These are phyloP conservation scores for Arbutus unedo DNA, from an alignment of 148 eudicot genomes.

Conservation along the genomic window DNA sequence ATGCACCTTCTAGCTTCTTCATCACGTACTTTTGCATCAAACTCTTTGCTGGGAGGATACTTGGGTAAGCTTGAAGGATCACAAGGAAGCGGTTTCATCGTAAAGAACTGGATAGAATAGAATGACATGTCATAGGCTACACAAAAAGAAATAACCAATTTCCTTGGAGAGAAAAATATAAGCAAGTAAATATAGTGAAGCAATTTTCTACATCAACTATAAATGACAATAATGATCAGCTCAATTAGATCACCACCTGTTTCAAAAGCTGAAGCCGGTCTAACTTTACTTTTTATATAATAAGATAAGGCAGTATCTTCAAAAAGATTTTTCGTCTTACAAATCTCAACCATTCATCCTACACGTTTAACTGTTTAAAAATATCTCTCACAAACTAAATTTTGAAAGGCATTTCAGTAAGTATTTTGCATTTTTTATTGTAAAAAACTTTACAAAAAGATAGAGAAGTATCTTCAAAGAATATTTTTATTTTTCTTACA, in stretches of 20 bases:
- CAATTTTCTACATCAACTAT: neutral
- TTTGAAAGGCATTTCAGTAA: too few species aligned
- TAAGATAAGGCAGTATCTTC: neutral
- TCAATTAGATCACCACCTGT: neutral
- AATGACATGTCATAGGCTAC: slow-evolving; percentile 7
- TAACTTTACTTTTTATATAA: neutral
- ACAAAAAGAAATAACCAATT: slow-evolving; percentile 8
- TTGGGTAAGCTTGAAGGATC: slow-evolving; percentile 81
- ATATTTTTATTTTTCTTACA: too few species aligned
- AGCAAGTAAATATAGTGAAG: neutral
- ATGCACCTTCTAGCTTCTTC: slow-evolving; percentile 87
- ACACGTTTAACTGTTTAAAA: too few species aligned
- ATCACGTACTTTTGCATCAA: slow-evolving; percentile 79
- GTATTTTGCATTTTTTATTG: too few species aligned
- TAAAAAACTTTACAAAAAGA: too few species aligned
- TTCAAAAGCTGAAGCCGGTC: neutral
- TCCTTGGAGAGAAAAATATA: neutral
- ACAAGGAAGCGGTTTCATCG: slow-evolving; percentile 77
- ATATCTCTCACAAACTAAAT: too few species aligned
- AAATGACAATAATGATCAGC: neutral
- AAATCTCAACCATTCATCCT: too few species aligned
- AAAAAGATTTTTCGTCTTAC: too few species aligned
- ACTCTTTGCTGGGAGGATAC: slow-evolving; percentile 92
- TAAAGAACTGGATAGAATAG: slow-evolving; percentile 57
- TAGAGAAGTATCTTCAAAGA: too few species aligned